Percentiles rank a stretch among this genome's conserved stretches.
phyloP scores from a whole-genome alignment of 805 yeast species.

The Saccharomycopsis babjevae region DNA sequence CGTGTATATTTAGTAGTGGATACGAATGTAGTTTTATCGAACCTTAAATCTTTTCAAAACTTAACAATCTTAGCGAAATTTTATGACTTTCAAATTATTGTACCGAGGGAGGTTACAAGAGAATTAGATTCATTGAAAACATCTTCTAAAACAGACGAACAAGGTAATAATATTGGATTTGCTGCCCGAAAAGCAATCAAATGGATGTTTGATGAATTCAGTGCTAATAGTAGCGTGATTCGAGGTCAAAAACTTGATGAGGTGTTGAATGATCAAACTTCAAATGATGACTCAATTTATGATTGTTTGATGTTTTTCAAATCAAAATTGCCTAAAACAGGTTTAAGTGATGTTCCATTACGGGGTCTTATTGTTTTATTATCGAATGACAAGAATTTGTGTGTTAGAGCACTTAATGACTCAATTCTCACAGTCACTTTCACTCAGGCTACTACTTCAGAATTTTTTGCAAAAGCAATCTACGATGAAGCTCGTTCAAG shows the following conservation, averaged over 20 bases:
- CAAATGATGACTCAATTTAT: constrained; percentile 72
- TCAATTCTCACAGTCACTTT: constrained; percentile 53
- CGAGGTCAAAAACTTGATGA: constrained; percentile 58
- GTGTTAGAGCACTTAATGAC: constrained; percentile 65
- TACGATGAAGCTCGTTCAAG: constrained; percentile 25
- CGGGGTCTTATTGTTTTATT: constrained; percentile 44
- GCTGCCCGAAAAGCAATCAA: constrained; percentile 65
- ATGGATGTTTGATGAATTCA: constrained; percentile 62
- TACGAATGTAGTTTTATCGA: constrained; percentile 73
- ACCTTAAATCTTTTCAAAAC: constrained; percentile 47
- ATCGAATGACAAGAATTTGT: constrained; percentile 78
- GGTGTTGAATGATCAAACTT: constrained; percentile 33
- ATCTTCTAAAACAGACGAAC: constrained; percentile 22
- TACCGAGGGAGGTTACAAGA: constrained; percentile 60
- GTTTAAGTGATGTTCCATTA: constrained; percentile 19
- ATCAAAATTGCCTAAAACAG: constrained; percentile 15
- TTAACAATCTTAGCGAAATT: constrained; percentile 31
- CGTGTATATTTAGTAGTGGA: constrained; percentile 47
- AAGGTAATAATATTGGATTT: constrained; percentile 31
- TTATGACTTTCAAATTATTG: constrained; percentile 42
- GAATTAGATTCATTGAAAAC: constrained; percentile 81
- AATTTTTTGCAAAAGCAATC: constrained; percentile 33
- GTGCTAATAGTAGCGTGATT: constrained; percentile 39
- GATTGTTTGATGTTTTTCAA: constrained; percentile 72
- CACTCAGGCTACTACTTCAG: constrained; percentile 35